These are phyloP conservation scores for Serpula lacrymans DNA, from an alignment of 768 basidiomycete genomes.

Conservation along the genomic window DNA sequence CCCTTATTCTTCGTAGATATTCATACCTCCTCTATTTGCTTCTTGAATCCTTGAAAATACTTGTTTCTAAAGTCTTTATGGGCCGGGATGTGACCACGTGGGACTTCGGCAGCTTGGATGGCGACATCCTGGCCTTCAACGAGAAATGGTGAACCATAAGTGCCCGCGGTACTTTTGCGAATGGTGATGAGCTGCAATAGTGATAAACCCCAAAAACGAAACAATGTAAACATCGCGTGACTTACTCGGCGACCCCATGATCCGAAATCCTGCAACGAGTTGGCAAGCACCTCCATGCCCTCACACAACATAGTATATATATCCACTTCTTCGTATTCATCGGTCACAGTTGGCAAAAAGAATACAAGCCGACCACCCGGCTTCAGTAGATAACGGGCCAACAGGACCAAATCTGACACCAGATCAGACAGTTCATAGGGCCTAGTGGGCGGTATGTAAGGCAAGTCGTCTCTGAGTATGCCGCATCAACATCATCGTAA, in stretches of 20 bases:
- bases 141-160: slow-evolving; percentile 50
- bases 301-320: slow-evolving; percentile 72
- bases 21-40: slow-evolving; percentile 16
- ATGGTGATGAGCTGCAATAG: slow-evolving; percentile 85
- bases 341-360: slow-evolving; percentile 90
- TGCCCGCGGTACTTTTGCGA: slow-evolving; percentile 53
- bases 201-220: slow-evolving; percentile 3
- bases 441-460: slow-evolving; percentile 85
- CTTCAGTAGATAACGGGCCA: slow-evolving; percentile 81
- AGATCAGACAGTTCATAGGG: slow-evolving; percentile 91
- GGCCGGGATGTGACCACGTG: slow-evolving; percentile 65
- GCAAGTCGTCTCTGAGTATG: slow-evolving; percentile 48
- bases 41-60: slow-evolving; percentile 81
- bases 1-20: background rate
- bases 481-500: too few species aligned
- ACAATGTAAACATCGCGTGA: slow-evolving; percentile 8
- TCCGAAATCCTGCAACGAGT: slow-evolving; percentile 91
- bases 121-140: slow-evolving; percentile 37
- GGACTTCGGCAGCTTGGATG: slow-evolving; percentile 4
- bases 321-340: slow-evolving; percentile 88
- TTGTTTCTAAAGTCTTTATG: slow-evolving; percentile 88
- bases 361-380: slow-evolving; percentile 90
- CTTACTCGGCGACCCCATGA: slow-evolving; percentile 91
- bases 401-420: slow-evolving; percentile 72
- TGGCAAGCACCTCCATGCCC: slow-evolving; percentile 86